phyloP scores from a whole-genome alignment of 306 rosid species.

The Abrus precatorius region DNA sequence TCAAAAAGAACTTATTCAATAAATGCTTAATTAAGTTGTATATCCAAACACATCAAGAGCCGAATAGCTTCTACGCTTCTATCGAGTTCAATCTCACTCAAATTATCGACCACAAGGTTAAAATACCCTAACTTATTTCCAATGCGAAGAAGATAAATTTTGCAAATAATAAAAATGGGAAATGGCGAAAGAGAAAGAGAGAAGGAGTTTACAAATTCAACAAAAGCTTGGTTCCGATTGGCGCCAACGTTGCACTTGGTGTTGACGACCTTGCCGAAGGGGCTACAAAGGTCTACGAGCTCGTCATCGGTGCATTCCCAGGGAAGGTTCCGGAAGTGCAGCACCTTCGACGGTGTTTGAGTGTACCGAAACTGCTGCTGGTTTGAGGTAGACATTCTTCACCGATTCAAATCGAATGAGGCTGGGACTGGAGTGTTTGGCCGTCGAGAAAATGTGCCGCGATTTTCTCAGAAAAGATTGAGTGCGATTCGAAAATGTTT shows the following conservation, averaged over 20 bases:
- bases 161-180: neutral
- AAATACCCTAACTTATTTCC: slow-evolving; percentile 35
- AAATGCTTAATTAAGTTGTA: too few species aligned
- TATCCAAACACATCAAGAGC: too few species aligned
- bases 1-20: too few species aligned
- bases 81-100: neutral
- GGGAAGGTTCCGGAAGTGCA: slow-evolving; percentile 87
- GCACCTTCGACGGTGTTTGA: slow-evolving; percentile 87
- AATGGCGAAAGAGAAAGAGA: neutral
- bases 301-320: slow-evolving; percentile 89
- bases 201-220: slow-evolving; percentile 68
- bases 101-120: neutral
- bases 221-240: slow-evolving; percentile 90
- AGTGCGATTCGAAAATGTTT: neutral
- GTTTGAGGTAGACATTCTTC: slow-evolving; percentile 66
- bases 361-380: slow-evolving; percentile 80
- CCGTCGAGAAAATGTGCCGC: too few species aligned
- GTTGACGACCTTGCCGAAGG: slow-evolving; percentile 81
- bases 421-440: too few species aligned
- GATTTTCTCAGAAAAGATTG: neutral
- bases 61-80: neutral
- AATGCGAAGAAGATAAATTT: neutral
- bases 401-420: neutral
- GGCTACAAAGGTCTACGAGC: slow-evolving; percentile 75
- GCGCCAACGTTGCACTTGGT: slow-evolving; percentile 92